Base-by-base conservation (phyloP, 140 eudicot genomes). In the Stevia rebaudiana region DNA sequence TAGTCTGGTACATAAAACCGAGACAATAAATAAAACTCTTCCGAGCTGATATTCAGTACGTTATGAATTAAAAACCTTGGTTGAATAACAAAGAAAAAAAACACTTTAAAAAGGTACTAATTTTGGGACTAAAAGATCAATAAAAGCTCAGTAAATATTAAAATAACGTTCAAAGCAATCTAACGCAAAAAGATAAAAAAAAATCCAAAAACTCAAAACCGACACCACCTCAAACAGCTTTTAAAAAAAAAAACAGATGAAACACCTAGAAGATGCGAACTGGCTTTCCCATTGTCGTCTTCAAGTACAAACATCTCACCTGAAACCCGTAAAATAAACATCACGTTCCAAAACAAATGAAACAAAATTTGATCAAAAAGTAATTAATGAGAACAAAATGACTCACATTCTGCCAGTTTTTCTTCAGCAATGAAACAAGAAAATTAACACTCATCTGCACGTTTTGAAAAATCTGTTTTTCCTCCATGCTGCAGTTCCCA, bases 231-330 rank as follows among this genome's bases (percentile, higher is more conserved):
- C n/a, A n/a, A 4, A 28, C 33, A 28, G 4, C 2, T 28, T 28
- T 28, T n/a, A n/a, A 54, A 50, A 50, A 10, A 50, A 53, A 55
- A 55, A 55, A 55, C 62, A 55, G 7, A 30, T 22, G 5, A 2
- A 13, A 31, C 4, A 31, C 43, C 43, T 56, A 56, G 9, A 56
- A 56, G 63, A 56, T 56, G 28, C 63, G 63, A 33, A 56, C 43
- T 17, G 63, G 63, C 25, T 56, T 56, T 56, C 63, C 63, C 63
- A 56, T 56, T 33, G 63, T 56, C 31, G 63, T 56, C 43, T 56
- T 56, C 63, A 56, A 31, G 63, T 56, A 56, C 63, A 56, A 56
- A 16, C 63, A 56, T 56, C 63, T 56, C 42, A 56, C 63, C 63
- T 56, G 63, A 56, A 55, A 56, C 12, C 2, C 8, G 3, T 8